phyloP scores from a whole-genome alignment of 805 yeast genomes.

The Brettanomyces bruxellensis region DNA sequence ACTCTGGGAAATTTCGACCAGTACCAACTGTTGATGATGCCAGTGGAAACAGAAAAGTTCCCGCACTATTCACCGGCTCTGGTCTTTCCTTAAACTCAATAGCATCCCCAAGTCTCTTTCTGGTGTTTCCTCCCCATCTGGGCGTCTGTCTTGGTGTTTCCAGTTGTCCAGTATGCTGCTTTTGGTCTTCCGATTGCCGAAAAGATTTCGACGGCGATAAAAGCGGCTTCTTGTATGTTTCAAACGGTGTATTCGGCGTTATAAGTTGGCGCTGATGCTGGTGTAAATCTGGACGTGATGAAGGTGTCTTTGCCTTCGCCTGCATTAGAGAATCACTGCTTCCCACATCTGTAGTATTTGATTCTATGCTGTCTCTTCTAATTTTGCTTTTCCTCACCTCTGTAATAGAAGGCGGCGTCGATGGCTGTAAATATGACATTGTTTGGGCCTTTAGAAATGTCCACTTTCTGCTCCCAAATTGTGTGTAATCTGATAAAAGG shows the following conservation, averaged over 20 bases:
- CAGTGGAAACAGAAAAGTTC: slow-evolving; percentile 15
- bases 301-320: slow-evolving; percentile 11
- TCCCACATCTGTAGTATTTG: not conserved
- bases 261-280: slow-evolving; percentile 12
- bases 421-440: not conserved
- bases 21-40: slow-evolving; percentile 24
- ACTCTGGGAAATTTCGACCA: slow-evolving; percentile 11
- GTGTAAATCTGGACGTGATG: slow-evolving; percentile 6
- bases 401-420: not conserved
- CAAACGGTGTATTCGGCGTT: slow-evolving; percentile 18
- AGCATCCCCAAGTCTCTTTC: slow-evolving; percentile 15
- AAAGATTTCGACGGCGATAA: slow-evolving; percentile 4
- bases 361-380: not conserved
- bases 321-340: not conserved
- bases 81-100: slow-evolving; percentile 6
- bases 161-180: slow-evolving; percentile 5
- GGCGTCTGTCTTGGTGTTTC: slow-evolving; percentile 21
- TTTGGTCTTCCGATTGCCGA: not conserved
- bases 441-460: too few species aligned
- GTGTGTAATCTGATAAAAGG: too few species aligned
- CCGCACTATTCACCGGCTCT: not conserved
- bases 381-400: not conserved
- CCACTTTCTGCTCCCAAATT: too few species aligned
- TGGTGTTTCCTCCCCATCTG: not conserved
- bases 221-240: slow-evolving; percentile 1